Base-by-base conservation (phyloP, 208 protist species). In the Leishmania aethiopica region DNA sequence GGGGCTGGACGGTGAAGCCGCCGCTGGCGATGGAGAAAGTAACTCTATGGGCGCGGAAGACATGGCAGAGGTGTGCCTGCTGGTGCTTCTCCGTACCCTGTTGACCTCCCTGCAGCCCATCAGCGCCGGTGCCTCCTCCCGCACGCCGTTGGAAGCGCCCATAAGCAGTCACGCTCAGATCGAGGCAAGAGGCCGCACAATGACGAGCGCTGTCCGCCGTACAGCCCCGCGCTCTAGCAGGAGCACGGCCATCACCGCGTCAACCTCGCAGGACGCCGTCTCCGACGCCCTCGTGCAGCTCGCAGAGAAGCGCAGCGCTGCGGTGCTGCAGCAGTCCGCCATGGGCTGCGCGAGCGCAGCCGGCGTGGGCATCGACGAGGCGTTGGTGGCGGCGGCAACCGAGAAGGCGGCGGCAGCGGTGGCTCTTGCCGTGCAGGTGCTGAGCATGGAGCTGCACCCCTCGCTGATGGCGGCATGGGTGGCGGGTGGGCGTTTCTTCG, bases 341-440 rank as follows among this genome's bases (percentile, higher is more conserved):
- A 25, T 66, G 11, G 2, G n/a, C 49, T 77, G 13, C 10, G 7
- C 42, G 28, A 74, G n/a, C 70, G 45, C 22, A 8, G 17, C 42
- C n/a, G n/a, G 40, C 10, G 15, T 7, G 3, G 25, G 47, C 13
- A 11, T 74, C 13, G 70, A 74, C 40, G 37, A 72, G 77, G 53
- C 28, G 42, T 45, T 35, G 71, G 71, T 22, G 47, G 22, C 73
- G 10, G 53, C 11, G 73, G 37, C 28, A 53, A 64, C 73, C 49
- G 73, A 55, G n/a, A 37, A 19, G 67, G 51, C 11, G 55, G 76
- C 75, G 32, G 55, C 77, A 2, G 83, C 73, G 28, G 69, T 66
- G 17, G 83, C 83, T 13, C 67, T 86, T 40, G 83, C 83, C 3
- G 73, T 86, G 53, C 78, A 86, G 25, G n/a, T 86, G 53, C 73